These are phyloP conservation scores for Linum lewisii DNA, from an alignment of 345 rosid genomes.

Conservation along the genomic window DNA sequence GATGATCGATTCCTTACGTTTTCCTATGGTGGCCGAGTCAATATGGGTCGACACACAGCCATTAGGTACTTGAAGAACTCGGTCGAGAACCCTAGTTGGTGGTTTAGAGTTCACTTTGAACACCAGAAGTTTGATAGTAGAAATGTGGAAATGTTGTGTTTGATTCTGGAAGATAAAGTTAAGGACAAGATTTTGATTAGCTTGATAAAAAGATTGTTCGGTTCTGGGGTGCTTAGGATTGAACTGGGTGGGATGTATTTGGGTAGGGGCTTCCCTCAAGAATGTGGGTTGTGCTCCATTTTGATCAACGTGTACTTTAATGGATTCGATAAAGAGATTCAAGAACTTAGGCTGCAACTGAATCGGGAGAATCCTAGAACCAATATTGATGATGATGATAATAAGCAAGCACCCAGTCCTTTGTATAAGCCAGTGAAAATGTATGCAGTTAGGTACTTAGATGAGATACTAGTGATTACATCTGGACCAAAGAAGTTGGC, in stretches of 20 bases:
- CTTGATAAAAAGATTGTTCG: conserved; percentile 47
- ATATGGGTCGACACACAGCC: conserved; percentile 96
- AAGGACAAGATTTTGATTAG: conserved; percentile 41
- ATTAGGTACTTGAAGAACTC: conserved; percentile 66
- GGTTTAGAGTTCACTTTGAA: conserved; percentile 63
- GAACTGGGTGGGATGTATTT: conserved; percentile 51
- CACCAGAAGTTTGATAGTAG: conserved; percentile 24
- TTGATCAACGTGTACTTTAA: conserved; percentile 71
- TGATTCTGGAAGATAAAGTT: conserved; percentile 47
- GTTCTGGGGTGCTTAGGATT: conserved; percentile 39
- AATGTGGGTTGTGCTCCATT: conserved; percentile 51
- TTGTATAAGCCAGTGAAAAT: conserved; percentile 59
- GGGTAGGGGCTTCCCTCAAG: conserved; percentile 90
- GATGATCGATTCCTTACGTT: conserved; percentile 80
- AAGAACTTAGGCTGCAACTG: conserved; percentile 45
- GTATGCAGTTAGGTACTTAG: conserved; percentile 74
- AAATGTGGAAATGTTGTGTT: conserved; percentile 44
- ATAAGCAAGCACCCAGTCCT: conserved; percentile 26
- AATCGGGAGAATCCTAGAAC: conserved; percentile 35
- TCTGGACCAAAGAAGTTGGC: conserved; percentile 67
- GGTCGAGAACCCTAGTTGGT: conserved; percentile 74
- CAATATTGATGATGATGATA: conserved; percentile 22
- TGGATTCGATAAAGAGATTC: conserved; percentile 59
- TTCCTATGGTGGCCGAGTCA: conserved; percentile 72
- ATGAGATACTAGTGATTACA: conserved; percentile 68